Base-by-base conservation (phyloP, 306 rosid species). In the Prunus salicina region DNA sequence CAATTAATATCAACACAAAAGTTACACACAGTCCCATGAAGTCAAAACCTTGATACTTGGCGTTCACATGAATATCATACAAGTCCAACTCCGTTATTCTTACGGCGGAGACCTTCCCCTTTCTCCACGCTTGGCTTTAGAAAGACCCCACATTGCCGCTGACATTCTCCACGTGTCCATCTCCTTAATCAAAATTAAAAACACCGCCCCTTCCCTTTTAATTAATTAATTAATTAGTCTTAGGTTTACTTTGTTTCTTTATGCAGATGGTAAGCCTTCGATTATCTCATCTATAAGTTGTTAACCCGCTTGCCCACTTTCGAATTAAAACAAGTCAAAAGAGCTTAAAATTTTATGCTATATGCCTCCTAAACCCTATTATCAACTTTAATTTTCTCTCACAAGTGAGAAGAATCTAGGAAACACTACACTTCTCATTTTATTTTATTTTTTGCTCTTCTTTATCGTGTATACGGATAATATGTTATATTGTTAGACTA, bases 21-120 rank as follows among this genome's bases (percentile, higher is more conserved):
- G 8, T 38, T 56, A 73, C 88, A 77, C 84, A 79, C 38, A 46
- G 85, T 74, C 84, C 89, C 84, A 78, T 76, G 22, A 82, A 89
- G 96, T 91, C 97, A 89, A 93, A 91, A 77, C 90, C 86, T 87
- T 85, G 92, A 87, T 87, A 75, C 79, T 86, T 83, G 93, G 69
- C 89, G 78, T 76, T 85, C 86, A 57, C 86, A 57, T 38, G 34
- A 79, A 76, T 83, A 74, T 13, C 24, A 46, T 63, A 56, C 66
- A 67, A 32, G 61, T 86, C 70, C 81, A 83, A 85, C 62, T 86
- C 88, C 97, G 96, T 91, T 78, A 87, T 86, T 74, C 87, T 80
- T 78, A 91, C 98, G 98, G 90, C 92, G 83, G 56, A 75, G 82
- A 79, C 80, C 77, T 66, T 20, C 14, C 14, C 2, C 2, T 18